A percentile compares a stretch with the other conserved stretches of the same genome.
Conservation (phyloP, 805 yeast species). For the Candida oleophila region DNA sequence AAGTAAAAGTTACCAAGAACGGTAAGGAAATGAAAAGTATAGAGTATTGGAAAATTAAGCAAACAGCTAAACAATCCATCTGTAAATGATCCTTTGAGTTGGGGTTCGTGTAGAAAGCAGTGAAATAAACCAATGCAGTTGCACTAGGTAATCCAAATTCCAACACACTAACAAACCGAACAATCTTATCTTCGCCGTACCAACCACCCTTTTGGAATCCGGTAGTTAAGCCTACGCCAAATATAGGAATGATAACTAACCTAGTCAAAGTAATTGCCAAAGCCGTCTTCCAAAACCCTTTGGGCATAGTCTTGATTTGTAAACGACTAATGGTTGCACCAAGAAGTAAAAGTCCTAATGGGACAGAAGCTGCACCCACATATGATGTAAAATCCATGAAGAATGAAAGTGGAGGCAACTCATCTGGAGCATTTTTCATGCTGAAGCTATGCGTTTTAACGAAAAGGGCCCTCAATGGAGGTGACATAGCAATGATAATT, state of each 20-base stretch:
- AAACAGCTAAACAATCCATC: conserved; percentile 83
- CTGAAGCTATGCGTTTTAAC: conserved; percentile 27
- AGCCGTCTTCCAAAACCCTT: conserved; percentile 71
- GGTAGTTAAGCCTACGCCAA: conserved; percentile 64
- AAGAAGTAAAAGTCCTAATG: conserved; percentile 74
- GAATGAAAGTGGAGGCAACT: conserved; percentile 78
- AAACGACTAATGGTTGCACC: conserved; percentile 89
- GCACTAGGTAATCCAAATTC: conserved; percentile 85
- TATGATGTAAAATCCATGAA: conserved; percentile 78
- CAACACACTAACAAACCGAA: conserved; percentile 71
- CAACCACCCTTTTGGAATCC: conserved; percentile 61
- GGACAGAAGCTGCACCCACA: conserved; percentile 85
- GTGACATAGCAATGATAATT: conserved; percentile 74
- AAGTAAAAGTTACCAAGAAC: conserved; percentile 66
- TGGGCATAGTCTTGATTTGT: conserved; percentile 55
- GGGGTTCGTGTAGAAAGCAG: conserved; percentile 83
- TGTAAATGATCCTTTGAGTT: conserved; percentile 51
- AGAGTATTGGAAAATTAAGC: conserved; percentile 72
- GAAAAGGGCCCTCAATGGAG: conserved; percentile 71
- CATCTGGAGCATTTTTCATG: conserved; percentile 80
- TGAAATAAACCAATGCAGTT: conserved; percentile 81
- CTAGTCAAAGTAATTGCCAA: conserved; percentile 55
- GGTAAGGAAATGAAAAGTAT: conserved; percentile 70
- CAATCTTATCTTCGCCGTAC: conserved; percentile 58
- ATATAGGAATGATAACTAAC: conserved; percentile 70